Conservation (phyloP, 169 alveolate genomes). For the Babesia divergens region DNA sequence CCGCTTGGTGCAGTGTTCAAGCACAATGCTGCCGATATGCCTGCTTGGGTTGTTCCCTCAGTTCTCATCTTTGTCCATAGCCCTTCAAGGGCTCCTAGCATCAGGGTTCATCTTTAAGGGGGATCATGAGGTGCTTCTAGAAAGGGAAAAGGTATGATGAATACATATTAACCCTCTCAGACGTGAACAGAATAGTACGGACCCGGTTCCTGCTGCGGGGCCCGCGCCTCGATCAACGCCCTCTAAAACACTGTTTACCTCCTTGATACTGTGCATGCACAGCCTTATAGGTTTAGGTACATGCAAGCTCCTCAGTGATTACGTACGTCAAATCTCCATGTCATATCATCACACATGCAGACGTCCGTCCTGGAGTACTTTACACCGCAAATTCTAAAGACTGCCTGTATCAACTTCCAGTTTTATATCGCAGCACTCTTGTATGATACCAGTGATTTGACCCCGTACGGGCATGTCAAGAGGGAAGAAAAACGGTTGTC, state of each 20-base stretch:
- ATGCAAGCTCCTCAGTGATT: conserved; percentile 9
- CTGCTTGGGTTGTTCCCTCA: conserved; percentile 46
- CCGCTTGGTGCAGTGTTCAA: conserved; percentile 5
- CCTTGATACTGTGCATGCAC: conserved; percentile 33
- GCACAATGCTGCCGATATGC: conserved; percentile 48
- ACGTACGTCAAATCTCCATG: conserved; percentile 18
- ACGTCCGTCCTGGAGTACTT: conserved; percentile 20
- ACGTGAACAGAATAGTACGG: neutral
- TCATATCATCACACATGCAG: conserved; percentile 23
- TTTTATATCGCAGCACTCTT: conserved; percentile 36
- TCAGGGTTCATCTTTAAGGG: conserved; percentile 48
- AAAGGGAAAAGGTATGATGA: neutral
- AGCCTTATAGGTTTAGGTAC: conserved; percentile 26
- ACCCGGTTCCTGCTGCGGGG: neutral
- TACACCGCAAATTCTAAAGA: conserved; percentile 26
- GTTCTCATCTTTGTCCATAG: conserved; percentile 35
- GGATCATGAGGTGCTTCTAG: conserved; percentile 4
- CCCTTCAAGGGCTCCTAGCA: conserved; percentile 35
- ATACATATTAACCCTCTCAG: neutral
- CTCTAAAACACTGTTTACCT: conserved; percentile 36
- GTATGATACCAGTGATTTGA: conserved; percentile 56
- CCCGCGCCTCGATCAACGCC: conserved; percentile 28
- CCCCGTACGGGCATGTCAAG: conserved; percentile 11
- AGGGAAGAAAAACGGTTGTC: conserved; percentile 7
- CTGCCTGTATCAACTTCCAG: conserved; percentile 41